Evolutionary conservation across 2,329 filamentous ascomycete species (phyloP), one percentile per base, ranked within the genome.

Genomic region (Penicillium sp.): DNA sequence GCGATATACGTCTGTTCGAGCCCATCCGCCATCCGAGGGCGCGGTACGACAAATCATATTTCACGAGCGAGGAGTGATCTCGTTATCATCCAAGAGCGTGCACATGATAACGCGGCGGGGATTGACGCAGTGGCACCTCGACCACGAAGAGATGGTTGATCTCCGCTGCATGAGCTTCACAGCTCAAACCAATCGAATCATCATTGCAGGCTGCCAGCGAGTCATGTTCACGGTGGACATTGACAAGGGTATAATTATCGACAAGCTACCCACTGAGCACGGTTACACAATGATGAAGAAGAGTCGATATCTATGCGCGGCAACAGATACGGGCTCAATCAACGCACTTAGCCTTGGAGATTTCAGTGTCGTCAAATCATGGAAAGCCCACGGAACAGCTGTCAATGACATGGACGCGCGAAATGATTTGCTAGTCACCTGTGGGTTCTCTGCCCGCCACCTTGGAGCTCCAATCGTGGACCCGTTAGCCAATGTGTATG

Each of bases 341-440:
- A 88, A 97, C 72, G 87, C 97, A 29, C 80, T 99, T 21, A 93
- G 96, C 67, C 84, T 92, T 1, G 79, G 84, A 50, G 90, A 82
- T 52, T 89, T 96, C 67, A 83, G 84, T 40, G 82, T 96, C 5
- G 80, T 94, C 62, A 95, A 93, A 70, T 85, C 85, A 10, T 99
- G 94, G 89, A 90, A 90, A 69, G 92, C 93, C 0, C 94, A 99
- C 69, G 88, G 88, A 1, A 89, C 90, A 8, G 84, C 87, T 48
- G 90, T 99, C 70, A 96, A 91, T 72, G 93, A 97, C 71, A 97
- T 99, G 90, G 94, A 99, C 76, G 91, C 92, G 8, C 90, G 94
- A 68, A 90, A 94, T 67, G 93, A 97, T 71, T 94, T 94, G 62
- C 86, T 99, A 50, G 89, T 97, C 21, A 97, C 94, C 4, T 99